A percentile compares a stretch with the other conserved stretches of the same genome.
Evolutionary conservation across 352 stramenopile species (phyloP).

Genomic region (Phytophthora fragariae): DNA sequence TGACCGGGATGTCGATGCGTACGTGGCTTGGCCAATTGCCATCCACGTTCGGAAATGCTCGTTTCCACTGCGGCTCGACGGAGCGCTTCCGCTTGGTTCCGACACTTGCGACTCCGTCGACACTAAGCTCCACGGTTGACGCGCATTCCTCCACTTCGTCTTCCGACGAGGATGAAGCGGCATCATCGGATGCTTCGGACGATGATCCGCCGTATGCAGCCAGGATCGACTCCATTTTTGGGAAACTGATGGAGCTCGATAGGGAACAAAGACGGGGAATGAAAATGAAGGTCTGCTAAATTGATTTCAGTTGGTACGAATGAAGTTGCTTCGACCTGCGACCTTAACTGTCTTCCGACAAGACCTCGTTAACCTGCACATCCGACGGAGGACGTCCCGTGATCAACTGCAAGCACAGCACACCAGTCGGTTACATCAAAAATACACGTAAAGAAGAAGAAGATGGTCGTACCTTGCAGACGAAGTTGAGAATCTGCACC

Average conservation of each 20-base stretch:
- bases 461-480: slow-evolving; percentile 74
- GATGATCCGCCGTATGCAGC: slow-evolving; percentile 46
- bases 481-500: slow-evolving; percentile 87
- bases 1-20: slow-evolving; percentile 51
- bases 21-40: slow-evolving; percentile 88
- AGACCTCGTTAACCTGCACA: slow-evolving; percentile 73
- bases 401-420: slow-evolving; percentile 54
- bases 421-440: slow-evolving; percentile 1
- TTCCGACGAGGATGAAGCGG: slow-evolving; percentile 28
- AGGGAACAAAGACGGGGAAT: slow-evolving; percentile 31
- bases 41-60: slow-evolving; percentile 76
- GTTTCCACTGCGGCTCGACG: slow-evolving; percentile 54
- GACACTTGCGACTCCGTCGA: not conserved
- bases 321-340: not conserved
- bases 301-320: slow-evolving; percentile 14
- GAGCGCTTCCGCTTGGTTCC: slow-evolving; percentile 57
- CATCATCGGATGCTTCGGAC: slow-evolving; percentile 31
- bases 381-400: slow-evolving; percentile 71
- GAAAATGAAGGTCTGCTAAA: slow-evolving; percentile 13
- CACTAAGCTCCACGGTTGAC: not conserved
- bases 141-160: slow-evolving; percentile 21
- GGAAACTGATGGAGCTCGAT: slow-evolving; percentile 8
- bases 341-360: slow-evolving; percentile 59
- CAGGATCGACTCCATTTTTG: slow-evolving; percentile 53
- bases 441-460: not conserved